phyloP scores from a whole-genome alignment of 2,329 filamentous ascomycete species.

The Byssoonygena ceratinophila region DNA sequence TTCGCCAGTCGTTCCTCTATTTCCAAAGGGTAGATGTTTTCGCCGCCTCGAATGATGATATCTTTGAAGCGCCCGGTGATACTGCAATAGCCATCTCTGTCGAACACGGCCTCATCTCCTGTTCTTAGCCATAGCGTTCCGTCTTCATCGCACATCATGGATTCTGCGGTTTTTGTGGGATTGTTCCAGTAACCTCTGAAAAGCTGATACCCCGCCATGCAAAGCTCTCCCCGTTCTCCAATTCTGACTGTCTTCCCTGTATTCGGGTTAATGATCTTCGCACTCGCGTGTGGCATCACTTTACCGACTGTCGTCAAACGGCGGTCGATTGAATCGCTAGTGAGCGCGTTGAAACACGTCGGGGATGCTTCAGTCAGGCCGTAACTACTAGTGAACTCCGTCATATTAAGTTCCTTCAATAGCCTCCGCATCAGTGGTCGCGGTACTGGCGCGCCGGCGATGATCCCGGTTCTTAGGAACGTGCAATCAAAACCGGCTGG shows the following conservation, averaged over 20 bases:
- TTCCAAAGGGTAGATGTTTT: conserved; percentile 64
- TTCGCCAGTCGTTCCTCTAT: conserved; percentile 62
- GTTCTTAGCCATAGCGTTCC: conserved; percentile 53
- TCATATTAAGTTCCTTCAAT: conserved; percentile 61
- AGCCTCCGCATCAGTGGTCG: conserved; percentile 63
- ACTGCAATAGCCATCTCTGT: conserved; percentile 53
- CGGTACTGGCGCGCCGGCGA: conserved; percentile 68
- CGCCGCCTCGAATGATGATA: conserved; percentile 65
- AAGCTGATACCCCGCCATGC: conserved; percentile 66
- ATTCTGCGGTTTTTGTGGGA: conserved; percentile 61
- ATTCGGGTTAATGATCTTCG: conserved; percentile 61
- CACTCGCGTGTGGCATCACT: conserved; percentile 62
- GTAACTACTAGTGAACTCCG: conserved; percentile 60
- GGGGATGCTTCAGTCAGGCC: conserved; percentile 67
- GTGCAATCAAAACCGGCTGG: conserved; percentile 40
- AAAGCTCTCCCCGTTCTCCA: conserved; percentile 61
- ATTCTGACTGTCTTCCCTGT: conserved; percentile 56
- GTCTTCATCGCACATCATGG: conserved; percentile 55
- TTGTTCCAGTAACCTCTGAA: conserved; percentile 55
- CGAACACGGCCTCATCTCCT: conserved; percentile 48
- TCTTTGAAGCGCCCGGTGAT: conserved; percentile 72
- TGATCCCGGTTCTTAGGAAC: conserved; percentile 61
- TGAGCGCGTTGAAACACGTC: conserved; percentile 71
- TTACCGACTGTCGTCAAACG: conserved; percentile 64
- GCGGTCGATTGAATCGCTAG: conserved; percentile 56